Percentiles rank a stretch among this genome's conserved stretches.
phyloP scores from a whole-genome alignment of 179 eudicot genomes.

The Silene coronaria region DNA sequence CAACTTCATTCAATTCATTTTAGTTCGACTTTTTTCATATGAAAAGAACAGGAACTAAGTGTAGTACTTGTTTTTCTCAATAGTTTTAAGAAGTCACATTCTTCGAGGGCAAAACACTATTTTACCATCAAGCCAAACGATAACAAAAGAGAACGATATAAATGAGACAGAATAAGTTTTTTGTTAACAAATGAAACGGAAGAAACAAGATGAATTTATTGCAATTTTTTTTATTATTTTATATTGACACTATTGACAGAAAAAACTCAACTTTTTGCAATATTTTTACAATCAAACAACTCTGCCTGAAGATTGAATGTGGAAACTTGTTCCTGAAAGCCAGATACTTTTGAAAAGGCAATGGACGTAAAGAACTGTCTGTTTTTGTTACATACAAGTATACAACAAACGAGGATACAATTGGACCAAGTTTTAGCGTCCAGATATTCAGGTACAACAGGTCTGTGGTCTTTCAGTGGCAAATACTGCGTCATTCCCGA shows the following conservation, averaged over 20 bases:
- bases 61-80: too few species aligned
- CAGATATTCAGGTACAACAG: constrained; percentile 3
- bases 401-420: constrained; percentile 10
- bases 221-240: background rate
- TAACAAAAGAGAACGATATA: background rate
- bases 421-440: constrained; percentile 14
- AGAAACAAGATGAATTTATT: background rate
- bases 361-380: background rate
- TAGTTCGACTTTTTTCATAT: too few species aligned
- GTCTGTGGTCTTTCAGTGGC: background rate
- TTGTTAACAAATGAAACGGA: background rate
- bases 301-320: constrained; percentile 2
- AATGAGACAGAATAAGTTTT: background rate
- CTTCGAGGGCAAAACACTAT: too few species aligned
- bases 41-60: too few species aligned
- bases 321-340: constrained; percentile 5
- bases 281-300: constrained; percentile 31
- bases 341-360: constrained; percentile 1
- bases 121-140: too few species aligned
- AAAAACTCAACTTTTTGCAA: constrained; percentile 9
- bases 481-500: background rate
- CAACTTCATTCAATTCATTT: too few species aligned
- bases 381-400: constrained; percentile 17
- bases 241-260: constrained; percentile 9
- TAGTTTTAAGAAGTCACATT: too few species aligned